Conservation (phyloP, 1,284 basidiomycete genomes). For the Trichosporon asahii region DNA sequence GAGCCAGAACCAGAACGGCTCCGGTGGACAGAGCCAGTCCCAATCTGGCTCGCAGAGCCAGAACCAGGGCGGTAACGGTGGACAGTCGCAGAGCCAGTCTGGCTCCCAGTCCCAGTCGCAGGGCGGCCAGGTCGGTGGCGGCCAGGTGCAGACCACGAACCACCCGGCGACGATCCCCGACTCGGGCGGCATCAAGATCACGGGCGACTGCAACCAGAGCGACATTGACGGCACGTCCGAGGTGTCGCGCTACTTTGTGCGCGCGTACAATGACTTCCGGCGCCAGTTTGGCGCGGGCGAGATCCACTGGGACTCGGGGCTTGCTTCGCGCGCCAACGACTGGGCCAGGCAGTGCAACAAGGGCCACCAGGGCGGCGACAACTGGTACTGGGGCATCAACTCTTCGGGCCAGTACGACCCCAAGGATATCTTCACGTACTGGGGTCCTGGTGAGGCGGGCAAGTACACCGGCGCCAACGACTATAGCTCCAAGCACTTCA, state of each 20-base stretch:
- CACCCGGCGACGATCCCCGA: not conserved
- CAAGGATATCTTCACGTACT: slow-evolving; percentile 4
- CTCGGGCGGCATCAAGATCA: not conserved
- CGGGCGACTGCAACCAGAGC: not conserved
- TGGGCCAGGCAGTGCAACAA: slow-evolving; percentile 7
- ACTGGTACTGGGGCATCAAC: slow-evolving; percentile 8
- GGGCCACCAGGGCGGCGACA: slow-evolving; percentile 8
- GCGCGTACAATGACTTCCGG: slow-evolving; percentile 5
- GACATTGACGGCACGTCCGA: slow-evolving; percentile 1
- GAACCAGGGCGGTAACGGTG: no score
- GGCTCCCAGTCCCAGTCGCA: not conserved
- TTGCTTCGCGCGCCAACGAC: not conserved
- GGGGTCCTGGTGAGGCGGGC: not conserved
- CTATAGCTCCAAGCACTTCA: slow-evolving; percentile 7
- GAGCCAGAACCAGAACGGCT: not conserved
- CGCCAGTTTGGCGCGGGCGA: not conserved
- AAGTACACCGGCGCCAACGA: not conserved
- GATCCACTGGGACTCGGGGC: not conserved
- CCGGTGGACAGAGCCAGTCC: no score
- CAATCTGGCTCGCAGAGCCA: not conserved
- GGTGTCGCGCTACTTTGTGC: not conserved
- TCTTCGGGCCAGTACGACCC: not conserved
- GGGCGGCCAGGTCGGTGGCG: not conserved
- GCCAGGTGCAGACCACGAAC: not conserved
- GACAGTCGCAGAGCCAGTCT: not conserved